Conservation (phyloP, 306 rosid genomes). For the Biancaea sappan region DNA sequence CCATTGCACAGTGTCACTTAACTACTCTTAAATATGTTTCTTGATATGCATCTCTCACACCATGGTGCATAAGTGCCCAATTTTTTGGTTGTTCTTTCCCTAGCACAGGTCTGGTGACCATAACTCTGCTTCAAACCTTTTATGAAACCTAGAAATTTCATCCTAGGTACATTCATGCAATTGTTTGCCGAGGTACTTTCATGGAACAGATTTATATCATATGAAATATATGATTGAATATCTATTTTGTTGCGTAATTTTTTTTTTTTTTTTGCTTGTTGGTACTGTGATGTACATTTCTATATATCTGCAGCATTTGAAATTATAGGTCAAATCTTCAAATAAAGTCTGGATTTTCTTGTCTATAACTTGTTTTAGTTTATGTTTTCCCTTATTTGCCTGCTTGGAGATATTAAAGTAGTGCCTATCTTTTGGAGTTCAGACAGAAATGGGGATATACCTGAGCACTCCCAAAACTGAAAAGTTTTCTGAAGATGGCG, state of each 20-base stretch:
- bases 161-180: not conserved
- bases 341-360: slow-evolving; percentile 10
- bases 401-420: slow-evolving; percentile 16
- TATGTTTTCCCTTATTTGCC: slow-evolving; percentile 5
- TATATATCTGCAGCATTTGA: not conserved
- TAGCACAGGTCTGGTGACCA: not conserved
- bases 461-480: slow-evolving; percentile 92
- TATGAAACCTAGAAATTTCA: not conserved
- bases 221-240: not conserved
- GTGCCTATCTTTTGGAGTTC: slow-evolving; percentile 28
- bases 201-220: not conserved
- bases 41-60: not conserved
- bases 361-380: slow-evolving; percentile 2
- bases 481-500: slow-evolving; percentile 84
- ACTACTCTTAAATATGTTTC: not conserved
- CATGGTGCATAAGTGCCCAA: not conserved
- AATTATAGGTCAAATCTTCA: not conserved
- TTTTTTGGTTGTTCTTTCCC: not conserved
- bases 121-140: not conserved
- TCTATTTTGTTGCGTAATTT: not conserved
- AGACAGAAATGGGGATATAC: slow-evolving; percentile 68
- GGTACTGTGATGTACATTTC: slow-evolving; percentile 7
- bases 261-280: not conserved
- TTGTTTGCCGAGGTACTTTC: not conserved
- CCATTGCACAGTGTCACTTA: not conserved